A percentile compares a stretch with the other conserved stretches of the same genome.
Evolutionary conservation across 192 early-diverging fungal genomes (phyloP).

Genomic region (Linnemannia schmuckeri): DNA sequence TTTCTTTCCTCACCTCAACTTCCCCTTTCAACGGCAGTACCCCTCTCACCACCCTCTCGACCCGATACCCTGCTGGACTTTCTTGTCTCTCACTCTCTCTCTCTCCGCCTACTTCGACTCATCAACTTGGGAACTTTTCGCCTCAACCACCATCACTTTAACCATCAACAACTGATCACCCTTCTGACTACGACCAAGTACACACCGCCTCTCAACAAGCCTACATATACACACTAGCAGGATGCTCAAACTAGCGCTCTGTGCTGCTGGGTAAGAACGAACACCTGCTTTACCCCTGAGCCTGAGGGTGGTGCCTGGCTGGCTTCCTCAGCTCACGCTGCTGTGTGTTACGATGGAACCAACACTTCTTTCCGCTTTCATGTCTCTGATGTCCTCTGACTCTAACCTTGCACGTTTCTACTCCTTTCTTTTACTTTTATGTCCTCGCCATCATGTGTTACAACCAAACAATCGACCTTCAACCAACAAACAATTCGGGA

Average conservation of each 20-base stretch:
- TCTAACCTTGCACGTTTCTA: neutral
- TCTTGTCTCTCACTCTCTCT: neutral
- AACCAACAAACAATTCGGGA: neutral
- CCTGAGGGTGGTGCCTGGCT: too few species aligned
- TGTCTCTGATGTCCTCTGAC: neutral
- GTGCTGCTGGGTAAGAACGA: slow-evolving; percentile 49
- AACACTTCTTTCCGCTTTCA: neutral
- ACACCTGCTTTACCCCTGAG: neutral
- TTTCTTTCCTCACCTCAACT: neutral
- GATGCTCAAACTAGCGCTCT: slow-evolving; percentile 49
- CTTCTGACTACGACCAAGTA: neutral
- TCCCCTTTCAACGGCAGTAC: too few species aligned
- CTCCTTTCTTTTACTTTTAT: neutral
- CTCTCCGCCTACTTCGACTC: neutral
- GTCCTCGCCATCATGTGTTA: neutral
- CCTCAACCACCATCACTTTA: neutral
- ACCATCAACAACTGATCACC: neutral
- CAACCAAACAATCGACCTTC: neutral
- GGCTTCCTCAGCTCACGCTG: neutral
- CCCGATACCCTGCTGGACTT: neutral
- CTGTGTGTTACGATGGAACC: neutral
- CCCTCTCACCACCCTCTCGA: neutral
- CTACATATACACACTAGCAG: neutral
- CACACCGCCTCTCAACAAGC: neutral
- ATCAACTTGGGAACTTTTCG: neutral